Percentiles rank a stretch among this genome's conserved stretches.
Evolutionary conservation across 768 basidiomycete species (phyloP).

Genomic region (Boletus tomentosulus): DNA sequence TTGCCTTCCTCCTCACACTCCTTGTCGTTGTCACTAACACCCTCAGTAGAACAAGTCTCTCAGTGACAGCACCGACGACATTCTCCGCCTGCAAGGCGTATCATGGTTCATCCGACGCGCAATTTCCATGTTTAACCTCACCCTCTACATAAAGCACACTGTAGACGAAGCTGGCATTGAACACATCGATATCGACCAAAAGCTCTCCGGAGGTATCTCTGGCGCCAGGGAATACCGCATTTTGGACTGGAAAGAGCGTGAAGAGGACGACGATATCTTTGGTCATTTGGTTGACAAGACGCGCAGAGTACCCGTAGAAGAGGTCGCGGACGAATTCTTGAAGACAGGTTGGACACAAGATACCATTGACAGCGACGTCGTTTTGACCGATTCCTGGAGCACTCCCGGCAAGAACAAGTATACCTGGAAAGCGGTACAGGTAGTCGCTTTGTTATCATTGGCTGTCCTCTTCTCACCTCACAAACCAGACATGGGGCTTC

Average conservation of each 20-base stretch:
- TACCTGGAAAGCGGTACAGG: constrained; percentile 65
- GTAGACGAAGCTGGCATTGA: constrained; percentile 57
- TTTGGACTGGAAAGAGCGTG: constrained; percentile 52
- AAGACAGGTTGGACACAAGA: constrained; percentile 42
- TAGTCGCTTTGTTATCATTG: constrained; percentile 21
- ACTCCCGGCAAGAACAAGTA: constrained; percentile 56
- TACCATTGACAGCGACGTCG: constrained; percentile 31
- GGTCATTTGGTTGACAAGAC: constrained; percentile 54
- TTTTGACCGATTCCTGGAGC: constrained; percentile 45
- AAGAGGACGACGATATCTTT: constrained; percentile 58
- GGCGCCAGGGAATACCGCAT: constrained; percentile 53
- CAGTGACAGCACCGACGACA: constrained; percentile 57
- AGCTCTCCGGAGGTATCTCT: constrained; percentile 56
- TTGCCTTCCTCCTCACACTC: constrained; percentile 4
- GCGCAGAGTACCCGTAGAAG: constrained; percentile 45
- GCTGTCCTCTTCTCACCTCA: neutral
- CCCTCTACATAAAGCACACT: constrained; percentile 60
- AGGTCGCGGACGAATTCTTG: constrained; percentile 42
- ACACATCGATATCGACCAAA: constrained; percentile 65
- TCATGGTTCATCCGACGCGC: constrained; percentile 66
- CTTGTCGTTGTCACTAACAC: neutral
- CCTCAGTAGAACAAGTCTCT: constrained; percentile 59
- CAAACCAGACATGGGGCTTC: constrained; percentile 55
- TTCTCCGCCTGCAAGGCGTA: constrained; percentile 68
- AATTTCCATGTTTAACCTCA: constrained; percentile 54